Base-by-base conservation (phyloP, 2,329 filamentous ascomycete genomes). In the Nectriaceae sp. region DNA sequence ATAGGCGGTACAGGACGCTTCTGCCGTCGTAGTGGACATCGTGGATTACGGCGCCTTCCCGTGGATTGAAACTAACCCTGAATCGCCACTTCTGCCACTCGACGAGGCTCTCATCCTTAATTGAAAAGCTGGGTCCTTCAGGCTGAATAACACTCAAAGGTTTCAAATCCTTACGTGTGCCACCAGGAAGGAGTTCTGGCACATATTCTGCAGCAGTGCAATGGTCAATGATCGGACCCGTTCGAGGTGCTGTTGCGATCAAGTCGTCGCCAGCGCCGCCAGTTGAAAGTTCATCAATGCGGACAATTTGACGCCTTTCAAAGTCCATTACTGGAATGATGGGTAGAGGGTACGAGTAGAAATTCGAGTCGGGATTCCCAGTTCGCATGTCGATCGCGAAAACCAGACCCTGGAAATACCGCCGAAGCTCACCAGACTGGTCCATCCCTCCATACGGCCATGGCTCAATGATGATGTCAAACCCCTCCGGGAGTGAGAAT, bases 31-130 rank as follows among this genome's bases (percentile, higher is more conserved):
- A 89, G 44, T 77, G 76, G 5, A 90, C 69, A 57, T 90, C 83
- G 57, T 89, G 85, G 0, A 90, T 73, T 3, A 85, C 84, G 11
- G 82, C 78, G 24, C 87, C 87, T 65, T 90, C 87, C 3, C 87
- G 75, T 24, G 80, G 77, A 71, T 87, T 89, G 71, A 87, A 89
- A 5, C 79, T 79, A 4, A 90, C 79, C 21, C 85, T 73, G 68
- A 90, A 82, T 1, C 77, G 74, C 85, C 85, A 89, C 62, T 87
- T 83, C 62, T 85, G 79, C 82, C 82, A 85, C 41, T 73, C 60
- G 1, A 82, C 61, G 2, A 68, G 56, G 51, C 73, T 73, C 44
- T 73, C 64, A 44, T 71, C 70, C 0, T 47, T 39, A 11, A 87
- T 72, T 3, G 66, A 53, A 46, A 71, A 73, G 18, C 66, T 70